Evolutionary conservation across 75 land plant genomes (phyloP).

Genomic region (Adiantum capillusveneris): DNA sequence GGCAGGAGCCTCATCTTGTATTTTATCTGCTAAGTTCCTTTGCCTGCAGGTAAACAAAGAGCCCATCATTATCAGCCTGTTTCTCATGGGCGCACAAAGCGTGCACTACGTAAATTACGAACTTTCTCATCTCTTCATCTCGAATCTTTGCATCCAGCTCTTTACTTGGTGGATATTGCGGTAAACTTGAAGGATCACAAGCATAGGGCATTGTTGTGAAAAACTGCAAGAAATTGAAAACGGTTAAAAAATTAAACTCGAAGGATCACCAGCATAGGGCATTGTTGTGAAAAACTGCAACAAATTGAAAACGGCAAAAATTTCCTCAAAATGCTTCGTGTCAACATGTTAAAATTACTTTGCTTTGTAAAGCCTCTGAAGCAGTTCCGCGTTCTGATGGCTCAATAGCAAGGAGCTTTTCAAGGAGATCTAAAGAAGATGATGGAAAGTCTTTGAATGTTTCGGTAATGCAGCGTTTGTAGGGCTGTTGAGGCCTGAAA

Average conservation of each 20-base stretch:
- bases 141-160: constrained; percentile 72
- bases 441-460: constrained; percentile 68
- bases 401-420: constrained; percentile 58
- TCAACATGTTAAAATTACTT: constrained; percentile 23
- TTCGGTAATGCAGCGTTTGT: constrained; percentile 58
- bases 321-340: too few relatives aligned
- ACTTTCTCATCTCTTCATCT: constrained; percentile 65
- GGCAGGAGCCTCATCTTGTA: constrained; percentile 33
- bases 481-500: constrained; percentile 78
- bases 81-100: too few relatives aligned
- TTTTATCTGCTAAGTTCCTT: constrained; percentile 44
- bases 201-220: constrained; percentile 70
- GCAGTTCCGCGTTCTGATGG: constrained; percentile 49
- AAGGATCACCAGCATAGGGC: constrained; percentile 81
- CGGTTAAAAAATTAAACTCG: too few relatives aligned
- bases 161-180: constrained; percentile 85
- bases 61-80: background rate
- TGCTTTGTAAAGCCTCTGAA: constrained; percentile 43
- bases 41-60: constrained; percentile 16
- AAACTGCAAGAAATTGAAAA: constrained; percentile 45
- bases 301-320: too few relatives aligned
- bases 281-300: constrained; percentile 63
- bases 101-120: too few relatives aligned
- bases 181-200: constrained; percentile 82
- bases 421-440: constrained; percentile 50